Evolutionary conservation across 306 rosid genomes (phyloP).

Genomic region (Dryas drummondii): DNA sequence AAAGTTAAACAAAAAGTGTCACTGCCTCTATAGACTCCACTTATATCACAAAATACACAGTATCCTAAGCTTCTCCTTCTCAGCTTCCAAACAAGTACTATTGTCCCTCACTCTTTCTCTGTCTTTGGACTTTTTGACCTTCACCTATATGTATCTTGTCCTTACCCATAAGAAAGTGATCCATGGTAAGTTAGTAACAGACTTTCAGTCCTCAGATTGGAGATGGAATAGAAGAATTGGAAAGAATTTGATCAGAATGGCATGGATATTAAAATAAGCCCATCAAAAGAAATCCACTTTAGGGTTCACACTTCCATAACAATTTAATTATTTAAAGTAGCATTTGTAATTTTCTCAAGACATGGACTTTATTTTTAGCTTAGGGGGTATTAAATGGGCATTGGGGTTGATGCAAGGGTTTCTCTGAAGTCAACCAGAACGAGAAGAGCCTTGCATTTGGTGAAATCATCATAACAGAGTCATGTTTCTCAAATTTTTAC

Average conservation of each 20-base stretch:
- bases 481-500: not conserved
- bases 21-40: no score
- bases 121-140: constrained; percentile 20
- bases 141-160: constrained; percentile 25
- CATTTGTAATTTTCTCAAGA: not conserved
- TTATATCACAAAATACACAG: no score
- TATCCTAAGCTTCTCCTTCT: constrained; percentile 26
- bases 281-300: not conserved
- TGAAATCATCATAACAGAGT: constrained; percentile 18
- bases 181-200: not conserved
- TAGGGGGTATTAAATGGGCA: constrained; percentile 30
- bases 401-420: constrained; percentile 52
- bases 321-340: not conserved
- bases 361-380: constrained; percentile 1
- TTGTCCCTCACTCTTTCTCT: constrained; percentile 6
- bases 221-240: constrained; percentile 46
- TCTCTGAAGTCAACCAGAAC: constrained; percentile 43
- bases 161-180: constrained; percentile 11
- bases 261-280: constrained; percentile 12
- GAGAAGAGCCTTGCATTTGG: constrained; percentile 24
- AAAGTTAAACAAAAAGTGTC: constrained; percentile 14
- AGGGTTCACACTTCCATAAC: constrained; percentile 30
- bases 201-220: constrained; percentile 25
- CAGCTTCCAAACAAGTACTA: constrained; percentile 5
- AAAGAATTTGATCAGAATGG: constrained; percentile 32